Evolutionary conservation across 2,329 filamentous ascomycete species (phyloP).

Genomic region (Fusarium protoensiforme): DNA sequence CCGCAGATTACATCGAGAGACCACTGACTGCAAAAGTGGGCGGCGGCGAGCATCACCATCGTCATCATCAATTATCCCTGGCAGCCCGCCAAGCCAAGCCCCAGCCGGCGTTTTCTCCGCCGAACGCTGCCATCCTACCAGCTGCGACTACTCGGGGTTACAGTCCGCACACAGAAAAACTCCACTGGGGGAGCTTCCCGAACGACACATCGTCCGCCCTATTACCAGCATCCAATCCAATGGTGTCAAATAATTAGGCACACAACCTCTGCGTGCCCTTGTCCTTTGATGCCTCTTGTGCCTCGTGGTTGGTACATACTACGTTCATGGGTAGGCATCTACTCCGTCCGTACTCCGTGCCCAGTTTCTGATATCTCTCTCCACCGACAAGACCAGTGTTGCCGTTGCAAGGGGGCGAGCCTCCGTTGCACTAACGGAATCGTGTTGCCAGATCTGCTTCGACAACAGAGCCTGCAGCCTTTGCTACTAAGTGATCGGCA

Average conservation of each 20-base stretch:
- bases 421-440: constrained; percentile 5
- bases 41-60: constrained; percentile 26
- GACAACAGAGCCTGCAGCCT: not conserved
- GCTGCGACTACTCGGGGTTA: constrained; percentile 12
- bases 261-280: constrained; percentile 2
- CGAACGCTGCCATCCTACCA: constrained; percentile 7
- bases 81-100: constrained; percentile 29
- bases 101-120: constrained; percentile 22
- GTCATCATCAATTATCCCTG: constrained; percentile 28
- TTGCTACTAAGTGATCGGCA: constrained; percentile 1
- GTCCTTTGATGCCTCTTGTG: not conserved
- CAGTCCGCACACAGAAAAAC: constrained; percentile 7
- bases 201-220: constrained; percentile 13
- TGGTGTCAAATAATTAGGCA: constrained; percentile 17
- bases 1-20: constrained; percentile 35
- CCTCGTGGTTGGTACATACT: constrained; percentile 7
- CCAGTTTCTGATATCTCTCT: constrained; percentile 10
- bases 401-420: constrained; percentile 4
- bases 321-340: not conserved
- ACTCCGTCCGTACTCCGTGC: not conserved
- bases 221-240: constrained; percentile 30
- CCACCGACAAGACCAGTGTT: not conserved
- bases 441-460: not conserved
- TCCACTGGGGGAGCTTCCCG: constrained; percentile 13
- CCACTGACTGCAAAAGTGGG: constrained; percentile 35